Conservation (phyloP, 2,329 filamentous ascomycete species). For the Colletotrichum somersetense region DNA sequence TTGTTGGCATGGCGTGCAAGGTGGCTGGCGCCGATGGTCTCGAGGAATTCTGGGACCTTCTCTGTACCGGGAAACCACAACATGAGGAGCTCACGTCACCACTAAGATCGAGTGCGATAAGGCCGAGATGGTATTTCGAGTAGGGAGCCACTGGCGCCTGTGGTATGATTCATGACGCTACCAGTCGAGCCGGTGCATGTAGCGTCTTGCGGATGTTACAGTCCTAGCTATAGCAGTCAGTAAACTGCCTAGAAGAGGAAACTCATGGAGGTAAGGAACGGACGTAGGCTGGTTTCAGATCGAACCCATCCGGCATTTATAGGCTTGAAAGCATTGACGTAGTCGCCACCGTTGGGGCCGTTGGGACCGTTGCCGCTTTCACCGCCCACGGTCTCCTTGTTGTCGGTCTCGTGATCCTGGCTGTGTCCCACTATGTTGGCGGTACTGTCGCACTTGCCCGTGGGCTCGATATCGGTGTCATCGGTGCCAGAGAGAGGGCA, state of each 20-base stretch:
- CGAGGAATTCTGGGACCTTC: slow-evolving; percentile 52
- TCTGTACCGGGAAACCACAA: slow-evolving; percentile 38
- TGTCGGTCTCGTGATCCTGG: too few species aligned
- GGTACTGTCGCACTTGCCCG: not conserved
- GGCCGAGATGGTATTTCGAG: not conserved
- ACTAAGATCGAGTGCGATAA: not conserved
- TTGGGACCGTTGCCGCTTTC: not conserved
- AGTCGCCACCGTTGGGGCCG: not conserved
- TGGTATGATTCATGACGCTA: not conserved
- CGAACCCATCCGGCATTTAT: not conserved
- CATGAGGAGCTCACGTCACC: not conserved
- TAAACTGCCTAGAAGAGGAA: not conserved
- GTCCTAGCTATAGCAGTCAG: not conserved
- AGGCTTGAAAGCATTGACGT: not conserved
- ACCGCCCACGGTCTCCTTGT: not conserved
- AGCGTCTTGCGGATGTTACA: not conserved
- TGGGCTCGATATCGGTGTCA: not conserved
- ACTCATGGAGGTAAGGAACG: not conserved
- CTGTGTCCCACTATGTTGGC: not conserved
- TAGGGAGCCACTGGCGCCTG: not conserved
- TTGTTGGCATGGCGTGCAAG: slow-evolving; percentile 57
- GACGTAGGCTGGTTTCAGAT: not conserved
- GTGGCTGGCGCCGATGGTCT: slow-evolving; percentile 56
- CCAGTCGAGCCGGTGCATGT: not conserved
- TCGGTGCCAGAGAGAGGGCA: not conserved